These are phyloP conservation scores for Blastomyces parvus DNA, from an alignment of 2,329 filamentous ascomycete genomes.

Conservation along the genomic window DNA sequence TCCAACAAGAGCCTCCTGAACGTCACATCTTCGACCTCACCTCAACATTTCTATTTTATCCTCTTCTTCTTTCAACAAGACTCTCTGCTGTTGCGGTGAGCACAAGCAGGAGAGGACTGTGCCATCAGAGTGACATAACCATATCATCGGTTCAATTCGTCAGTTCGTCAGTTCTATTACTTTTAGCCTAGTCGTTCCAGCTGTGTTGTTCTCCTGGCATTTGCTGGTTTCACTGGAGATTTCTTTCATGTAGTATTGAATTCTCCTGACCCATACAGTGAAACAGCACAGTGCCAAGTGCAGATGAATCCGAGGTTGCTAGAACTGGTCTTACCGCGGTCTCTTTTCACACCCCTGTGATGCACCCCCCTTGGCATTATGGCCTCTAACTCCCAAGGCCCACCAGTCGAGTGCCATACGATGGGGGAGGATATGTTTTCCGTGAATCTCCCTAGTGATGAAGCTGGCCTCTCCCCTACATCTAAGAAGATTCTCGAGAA, in stretches of 20 bases:
- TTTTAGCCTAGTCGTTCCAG: not conserved
- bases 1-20: not conserved
- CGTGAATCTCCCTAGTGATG: slow-evolving; percentile 8
- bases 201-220: not conserved
- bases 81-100: not conserved
- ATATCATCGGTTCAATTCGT: not conserved
- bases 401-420: not conserved
- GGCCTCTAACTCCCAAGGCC: not conserved
- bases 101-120: no score
- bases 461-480: slow-evolving; percentile 14
- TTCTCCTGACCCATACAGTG: not conserved
- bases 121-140: not conserved
- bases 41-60: not conserved
- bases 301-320: not conserved
- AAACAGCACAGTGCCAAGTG: not conserved
- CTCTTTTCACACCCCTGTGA: not conserved
- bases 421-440: not conserved
- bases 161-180: not conserved
- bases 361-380: not conserved
- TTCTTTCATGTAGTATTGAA: not conserved
- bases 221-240: not conserved
- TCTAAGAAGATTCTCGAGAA: slow-evolving; percentile 18
- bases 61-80: not conserved
- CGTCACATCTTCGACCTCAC: slow-evolving; percentile 3
- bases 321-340: no score